A percentile compares a stretch with the other conserved stretches of the same genome.
Conservation (phyloP, 2,329 filamentous ascomycete genomes). For the Phaeosphaeria sp. region DNA sequence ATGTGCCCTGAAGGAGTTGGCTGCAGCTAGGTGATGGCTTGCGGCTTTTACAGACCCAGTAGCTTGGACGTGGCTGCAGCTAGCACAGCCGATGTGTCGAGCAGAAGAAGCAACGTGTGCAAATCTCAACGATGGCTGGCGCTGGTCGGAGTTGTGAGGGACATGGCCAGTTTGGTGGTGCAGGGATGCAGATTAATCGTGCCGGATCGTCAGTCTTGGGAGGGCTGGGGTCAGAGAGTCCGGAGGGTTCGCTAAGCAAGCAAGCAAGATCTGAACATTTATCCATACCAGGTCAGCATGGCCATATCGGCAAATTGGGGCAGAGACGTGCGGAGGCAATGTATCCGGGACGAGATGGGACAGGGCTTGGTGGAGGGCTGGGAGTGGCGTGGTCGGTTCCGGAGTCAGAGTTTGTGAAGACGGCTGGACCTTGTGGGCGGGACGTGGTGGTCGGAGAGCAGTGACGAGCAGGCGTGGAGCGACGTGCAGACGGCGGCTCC, state of each 20-base stretch:
- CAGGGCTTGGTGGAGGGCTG: constrained; percentile 9
- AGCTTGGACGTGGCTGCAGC: background rate
- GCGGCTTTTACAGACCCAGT: background rate
- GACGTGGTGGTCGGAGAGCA: constrained; percentile 7
- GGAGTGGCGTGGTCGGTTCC: constrained; percentile 14
- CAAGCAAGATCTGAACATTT: background rate
- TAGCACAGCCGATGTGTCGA: background rate
- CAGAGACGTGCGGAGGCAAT: constrained; percentile 6
- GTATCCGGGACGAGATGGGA: constrained; percentile 10
- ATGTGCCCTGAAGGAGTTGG: background rate
- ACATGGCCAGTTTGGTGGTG: background rate
- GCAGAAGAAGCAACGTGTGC: background rate
- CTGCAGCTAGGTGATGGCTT: background rate
- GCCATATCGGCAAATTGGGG: constrained; percentile 2
- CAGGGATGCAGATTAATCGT: background rate
- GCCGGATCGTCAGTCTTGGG: background rate
- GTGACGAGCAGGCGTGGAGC: constrained; percentile 1
- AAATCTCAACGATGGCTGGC: background rate
- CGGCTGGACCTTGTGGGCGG: constrained; percentile 19
- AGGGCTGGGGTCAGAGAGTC: background rate
- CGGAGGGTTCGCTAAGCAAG: background rate
- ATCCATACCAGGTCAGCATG: background rate
- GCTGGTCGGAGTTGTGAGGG: background rate
- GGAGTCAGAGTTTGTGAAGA: constrained; percentile 1
- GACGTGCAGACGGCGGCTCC: background rate